Evolutionary conservation across 768 basidiomycete species (phyloP).

Genomic region (Neoboletus magnificus): DNA sequence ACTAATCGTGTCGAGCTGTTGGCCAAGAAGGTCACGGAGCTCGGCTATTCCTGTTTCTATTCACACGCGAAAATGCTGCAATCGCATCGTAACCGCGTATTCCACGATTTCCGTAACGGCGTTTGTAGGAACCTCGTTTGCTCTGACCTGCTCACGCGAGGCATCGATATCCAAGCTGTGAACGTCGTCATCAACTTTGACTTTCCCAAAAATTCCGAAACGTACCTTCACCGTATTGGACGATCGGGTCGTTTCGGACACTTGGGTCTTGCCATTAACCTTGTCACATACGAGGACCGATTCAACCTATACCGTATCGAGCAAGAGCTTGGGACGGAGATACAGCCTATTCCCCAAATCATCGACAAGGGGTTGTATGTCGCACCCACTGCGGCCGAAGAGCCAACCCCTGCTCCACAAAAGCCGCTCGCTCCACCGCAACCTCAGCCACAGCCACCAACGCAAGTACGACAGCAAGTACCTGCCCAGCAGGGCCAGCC

Average conservation of each 20-base stretch:
- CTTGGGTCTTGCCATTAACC: slow-evolving; percentile 93
- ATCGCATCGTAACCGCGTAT: slow-evolving; percentile 97
- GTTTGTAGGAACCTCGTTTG: slow-evolving; percentile 99
- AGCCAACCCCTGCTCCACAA: slow-evolving; percentile 47
- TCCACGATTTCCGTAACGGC: slow-evolving; percentile 99
- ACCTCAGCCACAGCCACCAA: slow-evolving; percentile 27
- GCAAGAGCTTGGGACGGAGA: slow-evolving; percentile 97
- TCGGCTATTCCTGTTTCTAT: slow-evolving; percentile 99
- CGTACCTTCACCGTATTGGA: slow-evolving; percentile 97
- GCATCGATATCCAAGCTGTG: slow-evolving; percentile 99
- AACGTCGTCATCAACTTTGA: slow-evolving; percentile 99
- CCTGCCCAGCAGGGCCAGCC: slow-evolving; percentile 23
- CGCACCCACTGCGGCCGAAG: slow-evolving; percentile 56
- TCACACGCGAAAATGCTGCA: slow-evolving; percentile 99
- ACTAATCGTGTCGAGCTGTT: slow-evolving; percentile 99
- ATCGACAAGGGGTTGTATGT: slow-evolving; percentile 95
- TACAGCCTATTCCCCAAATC: slow-evolving; percentile 86
- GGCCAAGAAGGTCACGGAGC: slow-evolving; percentile 98
- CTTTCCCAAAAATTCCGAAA: slow-evolving; percentile 98
- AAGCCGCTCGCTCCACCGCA: slow-evolving; percentile 35
- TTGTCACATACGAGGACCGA: slow-evolving; percentile 96
- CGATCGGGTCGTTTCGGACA: slow-evolving; percentile 98
- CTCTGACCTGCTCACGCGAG: slow-evolving; percentile 94
- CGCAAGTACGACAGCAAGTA: slow-evolving; percentile 29
- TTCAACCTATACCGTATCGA: slow-evolving; percentile 98